Conservation (phyloP, 2,329 filamentous ascomycete genomes). For the Atkinsonella hypoxylon region DNA sequence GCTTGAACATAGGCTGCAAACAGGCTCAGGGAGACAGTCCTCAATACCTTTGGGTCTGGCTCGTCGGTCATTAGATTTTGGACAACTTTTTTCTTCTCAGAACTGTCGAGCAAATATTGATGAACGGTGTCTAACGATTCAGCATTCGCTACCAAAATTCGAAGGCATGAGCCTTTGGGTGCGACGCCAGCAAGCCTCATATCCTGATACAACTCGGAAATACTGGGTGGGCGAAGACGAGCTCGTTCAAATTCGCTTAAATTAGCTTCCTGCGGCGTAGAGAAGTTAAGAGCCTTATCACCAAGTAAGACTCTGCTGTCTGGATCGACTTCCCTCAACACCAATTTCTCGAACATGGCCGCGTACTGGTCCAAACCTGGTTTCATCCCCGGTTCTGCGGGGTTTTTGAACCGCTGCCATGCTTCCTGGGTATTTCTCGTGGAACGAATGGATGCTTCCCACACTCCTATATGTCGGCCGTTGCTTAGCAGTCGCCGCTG, state of each 20-base stretch:
- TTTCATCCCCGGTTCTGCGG: slow-evolving; percentile 19
- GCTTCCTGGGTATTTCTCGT: slow-evolving; percentile 51
- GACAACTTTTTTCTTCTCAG: slow-evolving; percentile 6
- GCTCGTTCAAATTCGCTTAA: slow-evolving; percentile 54
- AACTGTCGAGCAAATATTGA: slow-evolving; percentile 36
- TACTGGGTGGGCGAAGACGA: slow-evolving; percentile 46
- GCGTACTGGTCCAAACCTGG: slow-evolving; percentile 37
- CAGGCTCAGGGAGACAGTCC: slow-evolving; percentile 17
- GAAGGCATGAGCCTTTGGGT: slow-evolving; percentile 38
- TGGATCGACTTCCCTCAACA: slow-evolving; percentile 19
- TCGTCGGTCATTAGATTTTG: slow-evolving; percentile 12
- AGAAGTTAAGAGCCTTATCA: slow-evolving; percentile 41
- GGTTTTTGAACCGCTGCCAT: slow-evolving; percentile 38
- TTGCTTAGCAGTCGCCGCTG: slow-evolving; percentile 18
- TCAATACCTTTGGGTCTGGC: slow-evolving; percentile 14
- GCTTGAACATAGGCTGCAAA: slow-evolving; percentile 38
- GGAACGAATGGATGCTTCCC: slow-evolving; percentile 45
- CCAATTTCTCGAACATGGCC: slow-evolving; percentile 49
- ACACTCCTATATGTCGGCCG: slow-evolving; percentile 19
- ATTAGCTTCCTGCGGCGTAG: slow-evolving; percentile 29
- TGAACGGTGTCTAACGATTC: slow-evolving; percentile 33
- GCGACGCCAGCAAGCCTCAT: slow-evolving; percentile 41
- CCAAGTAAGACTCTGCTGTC: slow-evolving; percentile 36
- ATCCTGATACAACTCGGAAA: slow-evolving; percentile 43
- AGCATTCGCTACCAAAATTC: slow-evolving; percentile 43